phyloP scores from a whole-genome alignment of 2,329 filamentous ascomycete genomes.

The Ophiostoma novo-ulmi region DNA sequence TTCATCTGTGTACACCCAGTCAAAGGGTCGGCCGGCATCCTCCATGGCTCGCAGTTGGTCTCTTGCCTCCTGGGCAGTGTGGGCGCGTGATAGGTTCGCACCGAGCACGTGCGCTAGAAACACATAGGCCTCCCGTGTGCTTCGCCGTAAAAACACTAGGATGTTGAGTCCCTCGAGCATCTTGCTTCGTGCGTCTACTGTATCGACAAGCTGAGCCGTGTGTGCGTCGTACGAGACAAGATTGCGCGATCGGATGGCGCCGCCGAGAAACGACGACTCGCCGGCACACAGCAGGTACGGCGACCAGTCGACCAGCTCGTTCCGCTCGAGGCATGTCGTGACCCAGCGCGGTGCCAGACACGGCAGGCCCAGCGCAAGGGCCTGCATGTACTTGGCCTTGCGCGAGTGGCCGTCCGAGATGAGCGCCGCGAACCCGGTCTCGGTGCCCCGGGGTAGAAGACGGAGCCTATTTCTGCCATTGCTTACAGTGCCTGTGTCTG shows the following conservation, averaged over 20 bases:
- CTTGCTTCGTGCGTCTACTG: slow-evolving; percentile 56
- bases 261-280: slow-evolving; percentile 68
- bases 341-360: slow-evolving; percentile 82
- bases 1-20: slow-evolving; percentile 76
- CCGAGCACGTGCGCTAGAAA: slow-evolving; percentile 78
- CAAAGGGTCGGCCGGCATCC: slow-evolving; percentile 49
- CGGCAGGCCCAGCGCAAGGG: slow-evolving; percentile 80
- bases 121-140: slow-evolving; percentile 65
- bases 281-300: slow-evolving; percentile 83
- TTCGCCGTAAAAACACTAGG: slow-evolving; percentile 61
- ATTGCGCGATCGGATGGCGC: slow-evolving; percentile 69
- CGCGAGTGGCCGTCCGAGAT: slow-evolving; percentile 83
- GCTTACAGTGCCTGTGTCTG: not conserved
- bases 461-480: slow-evolving; percentile 39
- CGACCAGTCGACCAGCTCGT: slow-evolving; percentile 64
- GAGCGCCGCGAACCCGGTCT: slow-evolving; percentile 72
- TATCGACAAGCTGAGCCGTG: slow-evolving; percentile 51
- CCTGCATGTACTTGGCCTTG: slow-evolving; percentile 90
- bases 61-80: slow-evolving; percentile 61
- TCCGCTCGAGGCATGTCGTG: slow-evolving; percentile 60
- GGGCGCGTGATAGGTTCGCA: slow-evolving; percentile 62
- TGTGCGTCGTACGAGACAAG: slow-evolving; percentile 57
- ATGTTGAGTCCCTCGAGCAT: slow-evolving; percentile 62
- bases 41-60: slow-evolving; percentile 51
- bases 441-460: slow-evolving; percentile 49